These are phyloP conservation scores for Micractinium conductrix DNA, from an alignment of 139 green algal genomes.

Conservation along the genomic window DNA sequence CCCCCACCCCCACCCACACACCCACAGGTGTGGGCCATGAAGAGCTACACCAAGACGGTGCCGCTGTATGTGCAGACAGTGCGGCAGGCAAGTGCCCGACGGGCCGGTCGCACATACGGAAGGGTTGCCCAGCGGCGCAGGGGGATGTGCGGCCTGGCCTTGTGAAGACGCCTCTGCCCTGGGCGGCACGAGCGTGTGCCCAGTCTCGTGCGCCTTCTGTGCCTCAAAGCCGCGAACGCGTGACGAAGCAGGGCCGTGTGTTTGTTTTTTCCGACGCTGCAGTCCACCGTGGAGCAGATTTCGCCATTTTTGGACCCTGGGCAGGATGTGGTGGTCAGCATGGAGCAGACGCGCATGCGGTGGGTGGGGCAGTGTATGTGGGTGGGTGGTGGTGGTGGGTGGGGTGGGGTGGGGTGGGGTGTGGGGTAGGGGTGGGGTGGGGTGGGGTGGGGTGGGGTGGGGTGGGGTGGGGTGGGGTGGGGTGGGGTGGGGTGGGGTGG, in stretches of 20 bases:
- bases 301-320: slow-evolving; percentile 78
- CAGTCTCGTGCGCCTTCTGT: too few relatives aligned
- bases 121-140: too few relatives aligned
- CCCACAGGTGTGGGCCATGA: slow-evolving; percentile 78
- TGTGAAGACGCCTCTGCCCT: too few relatives aligned
- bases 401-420: neutral
- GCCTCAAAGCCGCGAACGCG: too few relatives aligned
- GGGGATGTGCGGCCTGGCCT: too few relatives aligned
- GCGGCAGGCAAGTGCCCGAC: too few relatives aligned
- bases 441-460: neutral
- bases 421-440: neutral
- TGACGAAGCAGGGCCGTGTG: too few relatives aligned
- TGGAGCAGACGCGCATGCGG: slow-evolving; percentile 69
- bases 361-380: neutral
- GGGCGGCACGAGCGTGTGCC: too few relatives aligned
- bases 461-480: neutral
- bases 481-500: neutral
- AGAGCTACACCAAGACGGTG: slow-evolving; percentile 81
- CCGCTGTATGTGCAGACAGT: slow-evolving; percentile 86
- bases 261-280: too few relatives aligned
- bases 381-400: neutral
- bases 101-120: too few relatives aligned
- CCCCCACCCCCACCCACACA: too few relatives aligned
- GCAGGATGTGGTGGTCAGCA: slow-evolving; percentile 69
- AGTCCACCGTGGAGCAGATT: slow-evolving; percentile 60